Conservation (phyloP, 1,139 yeast genomes). For the Candida labiduridarum region DNA sequence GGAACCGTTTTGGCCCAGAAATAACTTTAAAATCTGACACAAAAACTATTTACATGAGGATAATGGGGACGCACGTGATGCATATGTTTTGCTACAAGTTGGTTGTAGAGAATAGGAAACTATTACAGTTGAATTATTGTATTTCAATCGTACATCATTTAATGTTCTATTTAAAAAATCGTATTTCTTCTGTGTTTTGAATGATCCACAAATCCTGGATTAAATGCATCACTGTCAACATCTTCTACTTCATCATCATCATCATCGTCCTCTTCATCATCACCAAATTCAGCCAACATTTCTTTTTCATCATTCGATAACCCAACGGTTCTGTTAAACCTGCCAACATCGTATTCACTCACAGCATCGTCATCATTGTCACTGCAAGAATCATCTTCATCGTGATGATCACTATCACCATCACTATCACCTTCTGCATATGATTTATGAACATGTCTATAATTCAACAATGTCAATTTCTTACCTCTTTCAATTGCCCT, state of each 20-base stretch:
- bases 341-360: slow-evolving; percentile 16
- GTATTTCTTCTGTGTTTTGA: slow-evolving; percentile 15
- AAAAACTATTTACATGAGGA: no score
- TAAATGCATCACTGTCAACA: slow-evolving; percentile 15
- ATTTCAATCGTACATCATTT: no score
- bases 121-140: no score
- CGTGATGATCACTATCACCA: slow-evolving; percentile 16
- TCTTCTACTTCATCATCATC: neutral
- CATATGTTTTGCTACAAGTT: no score
- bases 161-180: slow-evolving; percentile 8
- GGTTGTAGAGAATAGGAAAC: no score
- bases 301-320: slow-evolving; percentile 3
- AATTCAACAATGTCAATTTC: slow-evolving; percentile 15
- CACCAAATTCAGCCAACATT: slow-evolving; percentile 1
- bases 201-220: neutral
- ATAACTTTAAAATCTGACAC: no score
- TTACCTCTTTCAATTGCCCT: slow-evolving; percentile 61
- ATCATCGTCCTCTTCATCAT: neutral
- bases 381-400: slow-evolving; percentile 14
- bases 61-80: no score
- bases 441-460: slow-evolving; percentile 8
- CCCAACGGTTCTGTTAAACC: slow-evolving; percentile 11
- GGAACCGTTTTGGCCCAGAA: no score
- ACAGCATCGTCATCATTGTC: slow-evolving; percentile 13
- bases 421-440: slow-evolving; percentile 14